Evolutionary conservation across 208 protist species (phyloP).

Genomic region (Leishmania braziliensis): DNA sequence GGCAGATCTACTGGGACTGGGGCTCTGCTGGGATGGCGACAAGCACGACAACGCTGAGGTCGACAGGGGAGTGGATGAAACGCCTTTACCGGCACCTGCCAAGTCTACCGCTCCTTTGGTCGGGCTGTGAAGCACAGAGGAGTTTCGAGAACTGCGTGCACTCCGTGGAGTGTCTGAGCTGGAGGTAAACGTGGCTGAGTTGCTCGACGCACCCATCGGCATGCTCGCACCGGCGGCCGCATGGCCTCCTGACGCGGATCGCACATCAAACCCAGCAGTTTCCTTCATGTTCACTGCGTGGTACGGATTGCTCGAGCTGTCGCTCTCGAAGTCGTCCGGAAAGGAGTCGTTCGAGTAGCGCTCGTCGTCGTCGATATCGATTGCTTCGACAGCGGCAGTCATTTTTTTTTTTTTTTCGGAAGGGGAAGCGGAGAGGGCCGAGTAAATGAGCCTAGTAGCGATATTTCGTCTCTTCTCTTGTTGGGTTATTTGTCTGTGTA

Average conservation of each 20-base stretch:
- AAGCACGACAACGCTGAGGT: neutral
- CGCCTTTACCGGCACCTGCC: neutral
- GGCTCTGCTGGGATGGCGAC: neutral
- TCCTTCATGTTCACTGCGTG: neutral
- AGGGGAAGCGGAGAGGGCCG: neutral
- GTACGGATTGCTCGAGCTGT: neutral
- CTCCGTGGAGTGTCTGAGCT: constrained; percentile 2
- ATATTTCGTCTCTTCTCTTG: neutral
- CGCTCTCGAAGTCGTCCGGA: constrained; percentile 51
- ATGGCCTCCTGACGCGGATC: neutral
- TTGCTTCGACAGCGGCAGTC: constrained; percentile 9
- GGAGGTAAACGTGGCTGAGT: neutral
- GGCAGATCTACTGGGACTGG: neutral
- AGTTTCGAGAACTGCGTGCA: neutral
- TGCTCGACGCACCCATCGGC: neutral
- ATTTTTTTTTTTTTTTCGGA: constrained; percentile 1
- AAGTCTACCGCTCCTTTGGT: neutral
- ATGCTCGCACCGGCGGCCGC: neutral
- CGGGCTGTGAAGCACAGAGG: neutral
- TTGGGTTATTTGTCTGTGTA: neutral
- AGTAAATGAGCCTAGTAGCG: neutral
- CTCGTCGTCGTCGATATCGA: constrained; percentile 13
- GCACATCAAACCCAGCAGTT: neutral
- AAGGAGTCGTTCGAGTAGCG: constrained; percentile 42
- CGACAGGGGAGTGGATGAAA: neutral